Evolutionary conservation across 208 protist genomes (phyloP).

Genomic region (Tritrichomonas musculus): DNA sequence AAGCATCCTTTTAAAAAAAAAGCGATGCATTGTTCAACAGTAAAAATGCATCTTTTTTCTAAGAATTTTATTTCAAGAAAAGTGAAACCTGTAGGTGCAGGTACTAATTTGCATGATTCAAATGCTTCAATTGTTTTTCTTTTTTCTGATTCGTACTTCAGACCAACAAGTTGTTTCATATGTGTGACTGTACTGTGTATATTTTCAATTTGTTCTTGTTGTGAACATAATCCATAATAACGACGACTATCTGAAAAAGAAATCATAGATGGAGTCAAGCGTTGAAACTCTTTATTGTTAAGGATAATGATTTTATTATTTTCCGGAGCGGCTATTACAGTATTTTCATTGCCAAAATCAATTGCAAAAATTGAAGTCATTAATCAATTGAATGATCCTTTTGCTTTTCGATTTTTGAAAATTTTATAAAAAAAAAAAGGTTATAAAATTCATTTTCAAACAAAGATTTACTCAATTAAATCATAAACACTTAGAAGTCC

Average conservation of each 20-base stretch:
- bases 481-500: background rate
- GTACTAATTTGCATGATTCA: conserved; percentile 6
- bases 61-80: conserved; percentile 36
- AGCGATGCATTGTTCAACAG: conserved; percentile 29
- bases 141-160: background rate
- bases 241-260: conserved; percentile 36
- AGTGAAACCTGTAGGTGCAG: conserved; percentile 34
- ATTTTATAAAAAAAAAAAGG: too few species aligned
- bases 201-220: conserved; percentile 33
- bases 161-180: conserved; percentile 41
- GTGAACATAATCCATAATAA: conserved; percentile 18
- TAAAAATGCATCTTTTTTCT: background rate
- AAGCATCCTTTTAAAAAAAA: background rate
- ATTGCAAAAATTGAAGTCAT: conserved; percentile 39
- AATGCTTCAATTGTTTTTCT: conserved; percentile 18
- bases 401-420: too few species aligned
- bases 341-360: conserved; percentile 44
- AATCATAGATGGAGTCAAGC: conserved; percentile 39
- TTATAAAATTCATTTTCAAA: too few species aligned
- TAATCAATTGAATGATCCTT: conserved; percentile 7
- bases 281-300: conserved; percentile 39
- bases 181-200: conserved; percentile 35
- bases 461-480: background rate
- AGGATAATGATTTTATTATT: conserved; percentile 31
- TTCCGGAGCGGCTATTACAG: background rate